A percentile compares a stretch with the other conserved stretches of the same genome.
phyloP scores from a whole-genome alignment of 768 basidiomycete species.

The Boletus rufocinnamomeus region DNA sequence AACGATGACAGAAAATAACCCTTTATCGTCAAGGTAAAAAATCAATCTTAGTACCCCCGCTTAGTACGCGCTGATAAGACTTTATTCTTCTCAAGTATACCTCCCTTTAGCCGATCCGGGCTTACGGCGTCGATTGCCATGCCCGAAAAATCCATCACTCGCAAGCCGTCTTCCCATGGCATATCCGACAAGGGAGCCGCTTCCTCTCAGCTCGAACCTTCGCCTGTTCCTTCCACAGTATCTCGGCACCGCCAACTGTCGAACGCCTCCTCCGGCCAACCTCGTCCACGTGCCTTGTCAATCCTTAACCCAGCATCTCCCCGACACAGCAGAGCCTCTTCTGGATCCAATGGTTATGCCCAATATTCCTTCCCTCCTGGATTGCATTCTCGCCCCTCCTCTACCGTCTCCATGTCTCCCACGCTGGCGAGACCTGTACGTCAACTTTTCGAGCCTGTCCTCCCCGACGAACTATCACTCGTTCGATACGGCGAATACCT shows the following conservation, averaged over 20 bases:
- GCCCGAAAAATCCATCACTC: slow-evolving; percentile 50
- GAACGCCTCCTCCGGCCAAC: slow-evolving; percentile 17
- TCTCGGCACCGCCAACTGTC: slow-evolving; percentile 13
- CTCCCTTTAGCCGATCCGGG: slow-evolving; percentile 44
- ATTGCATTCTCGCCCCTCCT: slow-evolving; percentile 13
- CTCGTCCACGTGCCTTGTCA: slow-evolving; percentile 18
- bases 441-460: slow-evolving; percentile 65
- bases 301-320: slow-evolving; percentile 20
- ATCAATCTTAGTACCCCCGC: background rate
- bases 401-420: slow-evolving; percentile 24
- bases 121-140: slow-evolving; percentile 50
- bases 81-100: slow-evolving; percentile 8
- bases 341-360: slow-evolving; percentile 41
- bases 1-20: slow-evolving; percentile 6
- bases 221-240: slow-evolving; percentile 42
- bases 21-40: slow-evolving; percentile 18
- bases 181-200: slow-evolving; percentile 44
- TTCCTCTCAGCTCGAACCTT: slow-evolving; percentile 42
- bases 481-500: slow-evolving; percentile 54
- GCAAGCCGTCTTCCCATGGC: slow-evolving; percentile 42
- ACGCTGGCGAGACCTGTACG: slow-evolving; percentile 54
- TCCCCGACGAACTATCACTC: slow-evolving; percentile 72
- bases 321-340: slow-evolving; percentile 38
- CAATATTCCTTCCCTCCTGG: slow-evolving; percentile 21
- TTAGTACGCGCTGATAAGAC: background rate